phyloP scores from a whole-genome alignment of 805 yeast genomes.

The Cyberlindnera mycetangii region DNA sequence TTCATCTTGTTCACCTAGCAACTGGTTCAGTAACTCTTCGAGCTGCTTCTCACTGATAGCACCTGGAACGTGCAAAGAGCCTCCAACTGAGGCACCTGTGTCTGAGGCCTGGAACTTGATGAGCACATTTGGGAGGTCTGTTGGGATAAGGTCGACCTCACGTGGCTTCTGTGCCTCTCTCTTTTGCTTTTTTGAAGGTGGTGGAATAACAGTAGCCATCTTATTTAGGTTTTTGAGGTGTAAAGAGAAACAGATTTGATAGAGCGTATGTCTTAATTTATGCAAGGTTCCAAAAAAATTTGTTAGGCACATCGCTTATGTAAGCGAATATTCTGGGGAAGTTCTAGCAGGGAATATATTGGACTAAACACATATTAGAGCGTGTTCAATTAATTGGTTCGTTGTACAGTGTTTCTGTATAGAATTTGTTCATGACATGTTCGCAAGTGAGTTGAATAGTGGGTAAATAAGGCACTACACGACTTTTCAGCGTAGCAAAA shows the following conservation, averaged over 20 bases:
- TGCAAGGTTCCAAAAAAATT: conserved; percentile 10
- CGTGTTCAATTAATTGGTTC: no score
- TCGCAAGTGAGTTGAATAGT: no score
- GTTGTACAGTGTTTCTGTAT: no score
- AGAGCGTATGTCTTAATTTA: neutral
- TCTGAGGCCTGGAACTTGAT: conserved; percentile 91
- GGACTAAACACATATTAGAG: no score
- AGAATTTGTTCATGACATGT: no score
- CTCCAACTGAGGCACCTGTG: conserved; percentile 83
- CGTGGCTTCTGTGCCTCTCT: conserved; percentile 79
- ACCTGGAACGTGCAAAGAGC: conserved; percentile 89
- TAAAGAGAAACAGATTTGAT: neutral
- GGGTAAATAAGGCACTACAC: no score
- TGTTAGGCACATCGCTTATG: conserved; percentile 23
- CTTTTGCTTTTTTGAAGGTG: conserved; percentile 86
- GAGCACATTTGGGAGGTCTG: conserved; percentile 80
- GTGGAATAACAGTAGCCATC: conserved; percentile 94
- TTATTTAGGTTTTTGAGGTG: neutral
- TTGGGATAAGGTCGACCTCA: conserved; percentile 71
- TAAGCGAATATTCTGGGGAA: conserved; percentile 2
- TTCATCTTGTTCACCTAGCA: conserved; percentile 58
- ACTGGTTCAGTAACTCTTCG: conserved; percentile 80
- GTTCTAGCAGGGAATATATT: neutral
- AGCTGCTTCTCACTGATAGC: conserved; percentile 79
- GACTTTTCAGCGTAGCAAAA: no score